Percentiles rank a stretch among this genome's conserved stretches.
These are phyloP conservation scores for Rhododendron molle DNA, from an alignment of 148 eudicot species.

Conservation along the genomic window DNA sequence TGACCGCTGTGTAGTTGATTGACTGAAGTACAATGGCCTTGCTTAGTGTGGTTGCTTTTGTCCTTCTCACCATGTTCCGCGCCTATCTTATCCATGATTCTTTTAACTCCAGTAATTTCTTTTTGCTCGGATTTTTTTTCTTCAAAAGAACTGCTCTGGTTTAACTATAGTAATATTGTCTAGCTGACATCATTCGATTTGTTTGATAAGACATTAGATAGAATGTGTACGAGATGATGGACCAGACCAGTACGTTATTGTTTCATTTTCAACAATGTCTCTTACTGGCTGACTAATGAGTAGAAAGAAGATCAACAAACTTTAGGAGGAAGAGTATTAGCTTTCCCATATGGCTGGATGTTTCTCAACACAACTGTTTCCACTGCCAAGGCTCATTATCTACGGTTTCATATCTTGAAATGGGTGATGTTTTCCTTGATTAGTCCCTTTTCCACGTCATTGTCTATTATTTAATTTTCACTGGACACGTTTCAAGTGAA, in stretches of 20 bases:
- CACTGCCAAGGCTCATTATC: background rate
- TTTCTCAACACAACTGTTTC: background rate
- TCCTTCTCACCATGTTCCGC: background rate
- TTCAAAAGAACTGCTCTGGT: background rate
- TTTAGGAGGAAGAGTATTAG: background rate
- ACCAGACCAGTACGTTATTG: background rate
- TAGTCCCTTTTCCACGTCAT: background rate
- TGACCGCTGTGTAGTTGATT: background rate
- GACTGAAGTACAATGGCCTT: background rate
- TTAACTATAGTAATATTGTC: background rate
- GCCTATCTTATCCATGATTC: background rate
- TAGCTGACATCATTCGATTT: background rate
- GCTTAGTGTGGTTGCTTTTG: background rate
- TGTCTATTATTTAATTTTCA: background rate
- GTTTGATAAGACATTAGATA: background rate
- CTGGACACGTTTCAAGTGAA: background rate
- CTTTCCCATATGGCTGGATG: background rate
- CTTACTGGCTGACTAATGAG: background rate
- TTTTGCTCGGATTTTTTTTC: background rate
- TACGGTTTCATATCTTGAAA: background rate
- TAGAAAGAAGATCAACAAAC: background rate
- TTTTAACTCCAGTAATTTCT: background rate
- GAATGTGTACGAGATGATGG: background rate
- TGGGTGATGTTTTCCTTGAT: background rate
- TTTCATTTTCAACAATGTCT: background rate